These are phyloP conservation scores for Saccharomyces hybrid DNA, from an alignment of 1,139 yeast species.

Conservation along the genomic window DNA sequence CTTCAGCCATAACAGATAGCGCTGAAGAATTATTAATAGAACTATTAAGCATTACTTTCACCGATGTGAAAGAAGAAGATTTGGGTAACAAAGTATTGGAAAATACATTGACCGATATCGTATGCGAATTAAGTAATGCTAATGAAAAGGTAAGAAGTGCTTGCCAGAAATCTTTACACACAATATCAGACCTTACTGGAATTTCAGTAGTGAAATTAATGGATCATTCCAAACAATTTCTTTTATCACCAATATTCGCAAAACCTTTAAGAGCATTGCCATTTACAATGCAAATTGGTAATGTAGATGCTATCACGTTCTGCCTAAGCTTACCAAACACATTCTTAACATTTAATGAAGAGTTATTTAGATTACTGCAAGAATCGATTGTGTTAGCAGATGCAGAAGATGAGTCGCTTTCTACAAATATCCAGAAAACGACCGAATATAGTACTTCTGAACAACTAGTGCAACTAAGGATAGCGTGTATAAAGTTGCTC, in stretches of 20 bases:
- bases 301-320: slow-evolving; percentile 90
- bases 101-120: slow-evolving; percentile 77
- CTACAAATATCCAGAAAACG: slow-evolving; percentile 68
- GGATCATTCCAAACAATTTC: slow-evolving; percentile 71
- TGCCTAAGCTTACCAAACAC: slow-evolving; percentile 77
- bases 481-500: slow-evolving; percentile 77
- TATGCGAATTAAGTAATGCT: slow-evolving; percentile 87
- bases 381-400: slow-evolving; percentile 94
- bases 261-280: slow-evolving; percentile 95
- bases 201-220: slow-evolving; percentile 69
- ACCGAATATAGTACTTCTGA: slow-evolving; percentile 83
- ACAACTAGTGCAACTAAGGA: slow-evolving; percentile 80
- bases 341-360: slow-evolving; percentile 81
- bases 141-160: slow-evolving; percentile 75
- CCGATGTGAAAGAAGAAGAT: slow-evolving; percentile 42
- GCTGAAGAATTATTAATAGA: slow-evolving; percentile 63
- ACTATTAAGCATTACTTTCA: slow-evolving; percentile 37
- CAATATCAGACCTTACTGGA: slow-evolving; percentile 60
- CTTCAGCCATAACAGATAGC: slow-evolving; percentile 62
- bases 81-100: slow-evolving; percentile 62
- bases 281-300: slow-evolving; percentile 97
- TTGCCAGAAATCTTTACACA: slow-evolving; percentile 63
- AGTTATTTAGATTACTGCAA: slow-evolving; percentile 68
- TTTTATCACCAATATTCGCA: slow-evolving; percentile 90
- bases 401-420: slow-evolving; percentile 93